A percentile compares a stretch with the other conserved stretches of the same genome.
Conservation (phyloP, 2,329 filamentous ascomycete species). For the Penicillium concentricum region DNA sequence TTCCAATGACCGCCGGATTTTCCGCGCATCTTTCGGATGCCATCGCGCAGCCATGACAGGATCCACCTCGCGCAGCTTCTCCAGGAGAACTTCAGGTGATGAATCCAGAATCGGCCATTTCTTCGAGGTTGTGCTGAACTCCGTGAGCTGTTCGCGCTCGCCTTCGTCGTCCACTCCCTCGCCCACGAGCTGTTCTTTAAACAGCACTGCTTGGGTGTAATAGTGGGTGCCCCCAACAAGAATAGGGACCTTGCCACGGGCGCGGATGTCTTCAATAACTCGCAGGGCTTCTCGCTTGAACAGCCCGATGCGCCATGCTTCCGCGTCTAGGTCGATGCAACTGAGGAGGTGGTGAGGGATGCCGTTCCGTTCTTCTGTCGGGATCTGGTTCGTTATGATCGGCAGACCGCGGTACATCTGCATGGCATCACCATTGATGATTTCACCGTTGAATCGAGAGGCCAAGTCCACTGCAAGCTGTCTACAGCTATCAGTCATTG, state of each 20-base stretch:
- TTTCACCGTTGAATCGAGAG: slow-evolving; percentile 77
- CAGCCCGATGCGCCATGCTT: slow-evolving; percentile 77
- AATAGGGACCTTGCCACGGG: slow-evolving; percentile 77
- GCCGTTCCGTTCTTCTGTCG: slow-evolving; percentile 68
- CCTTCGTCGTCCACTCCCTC: slow-evolving; percentile 29
- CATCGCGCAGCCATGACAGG: slow-evolving; percentile 85
- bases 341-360: slow-evolving; percentile 87
- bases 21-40: slow-evolving; percentile 91
- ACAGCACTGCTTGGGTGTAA: slow-evolving; percentile 86
- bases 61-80: slow-evolving; percentile 75
- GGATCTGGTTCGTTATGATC: slow-evolving; percentile 93
- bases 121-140: slow-evolving; percentile 27
- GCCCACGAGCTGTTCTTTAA: slow-evolving; percentile 66
- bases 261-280: slow-evolving; percentile 74
- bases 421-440: slow-evolving; percentile 98
- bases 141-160: slow-evolving; percentile 23
- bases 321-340: slow-evolving; percentile 70
- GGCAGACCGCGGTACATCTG: slow-evolving; percentile 91
- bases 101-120: slow-evolving; percentile 70
- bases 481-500: slow-evolving; percentile 29
- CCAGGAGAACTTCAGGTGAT: slow-evolving; percentile 68
- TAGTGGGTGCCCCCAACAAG: slow-evolving; percentile 95
- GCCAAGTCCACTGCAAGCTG: slow-evolving; percentile 90
- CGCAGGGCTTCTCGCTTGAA: slow-evolving; percentile 70
- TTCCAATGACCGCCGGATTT: slow-evolving; percentile 84